Percentiles rank a stretch among this genome's conserved stretches.
Evolutionary conservation across 805 yeast species (phyloP).

Genomic region (Metschnikowia kunwiensis): DNA sequence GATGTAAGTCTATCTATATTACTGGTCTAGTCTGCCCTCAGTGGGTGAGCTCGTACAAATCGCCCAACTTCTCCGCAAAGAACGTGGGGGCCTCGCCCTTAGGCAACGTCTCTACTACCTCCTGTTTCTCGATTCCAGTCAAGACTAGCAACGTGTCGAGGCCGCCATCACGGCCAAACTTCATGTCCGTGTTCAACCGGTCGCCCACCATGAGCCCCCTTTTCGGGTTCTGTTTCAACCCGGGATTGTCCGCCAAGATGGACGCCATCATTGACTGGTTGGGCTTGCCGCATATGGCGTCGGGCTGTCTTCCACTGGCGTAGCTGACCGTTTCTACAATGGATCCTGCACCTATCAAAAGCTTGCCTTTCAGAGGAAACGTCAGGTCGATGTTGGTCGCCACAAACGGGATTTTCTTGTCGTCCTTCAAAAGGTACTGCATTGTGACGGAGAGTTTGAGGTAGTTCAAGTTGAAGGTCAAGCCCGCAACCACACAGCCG

Average conservation of each 20-base stretch:
- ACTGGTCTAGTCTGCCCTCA: too few relatives aligned
- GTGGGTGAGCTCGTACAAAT: conserved; percentile 52
- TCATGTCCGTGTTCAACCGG: conserved; percentile 91
- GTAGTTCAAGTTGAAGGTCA: conserved; percentile 75
- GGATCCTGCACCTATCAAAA: conserved; percentile 95
- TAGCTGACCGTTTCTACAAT: conserved; percentile 72
- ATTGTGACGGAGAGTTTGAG: conserved; percentile 76
- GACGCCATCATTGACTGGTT: conserved; percentile 86
- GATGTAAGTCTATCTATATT: too few relatives aligned
- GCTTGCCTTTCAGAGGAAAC: conserved; percentile 81
- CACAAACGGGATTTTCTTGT: conserved; percentile 63
- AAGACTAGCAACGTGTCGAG: conserved; percentile 83
- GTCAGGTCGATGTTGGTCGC: conserved; percentile 97
- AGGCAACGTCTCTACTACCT: conserved; percentile 44
- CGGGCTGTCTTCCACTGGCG: conserved; percentile 79
- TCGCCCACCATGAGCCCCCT: conserved; percentile 93
- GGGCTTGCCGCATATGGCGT: conserved; percentile 87
- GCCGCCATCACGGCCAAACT: conserved; percentile 85
- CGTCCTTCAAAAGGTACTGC: conserved; percentile 64
- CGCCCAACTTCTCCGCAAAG: conserved; percentile 74
- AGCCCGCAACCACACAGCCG: conserved; percentile 87
- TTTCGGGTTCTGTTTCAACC: conserved; percentile 46
- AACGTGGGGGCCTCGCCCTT: conserved; percentile 56
- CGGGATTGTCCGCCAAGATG: conserved; percentile 60
- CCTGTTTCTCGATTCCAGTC: conserved; percentile 86